phyloP scores from a whole-genome alignment of 2,329 filamentous ascomycete genomes.

The Neonectria neomacrospora region DNA sequence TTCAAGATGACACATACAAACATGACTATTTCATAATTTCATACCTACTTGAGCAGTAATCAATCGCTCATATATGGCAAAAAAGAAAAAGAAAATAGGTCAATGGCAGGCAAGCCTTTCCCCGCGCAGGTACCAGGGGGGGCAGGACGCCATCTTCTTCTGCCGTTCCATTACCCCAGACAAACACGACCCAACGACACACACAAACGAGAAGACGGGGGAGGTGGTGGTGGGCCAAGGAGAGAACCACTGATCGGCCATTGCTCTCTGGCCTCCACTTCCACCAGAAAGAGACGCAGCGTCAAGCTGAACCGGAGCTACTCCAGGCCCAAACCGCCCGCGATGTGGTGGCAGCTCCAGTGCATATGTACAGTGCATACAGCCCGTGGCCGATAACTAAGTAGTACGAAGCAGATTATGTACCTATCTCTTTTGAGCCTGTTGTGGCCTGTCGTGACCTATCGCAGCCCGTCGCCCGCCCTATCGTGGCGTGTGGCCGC shows the following conservation, averaged over 20 bases:
- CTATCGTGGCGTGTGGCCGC: too few relatives aligned
- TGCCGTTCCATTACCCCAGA: slow-evolving; percentile 26
- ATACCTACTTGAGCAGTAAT: too few relatives aligned
- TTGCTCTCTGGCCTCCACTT: slow-evolving; percentile 10
- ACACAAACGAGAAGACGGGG: slow-evolving; percentile 8
- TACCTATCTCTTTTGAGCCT: background rate
- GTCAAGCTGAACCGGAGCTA: background rate
- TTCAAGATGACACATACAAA: background rate
- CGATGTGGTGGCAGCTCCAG: background rate
- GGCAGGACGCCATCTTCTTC: slow-evolving; percentile 18
- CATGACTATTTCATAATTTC: too few relatives aligned
- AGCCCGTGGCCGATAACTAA: background rate
- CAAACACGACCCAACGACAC: slow-evolving; percentile 17
- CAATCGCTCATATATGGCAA: too few relatives aligned
- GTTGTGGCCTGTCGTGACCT: slow-evolving; percentile 7
- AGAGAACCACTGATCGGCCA: background rate
- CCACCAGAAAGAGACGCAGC: slow-evolving; percentile 1
- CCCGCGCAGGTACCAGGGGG: slow-evolving; percentile 23
- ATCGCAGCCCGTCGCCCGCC: background rate
- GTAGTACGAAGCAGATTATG: too few relatives aligned
- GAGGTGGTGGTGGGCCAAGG: background rate
- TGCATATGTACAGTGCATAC: background rate
- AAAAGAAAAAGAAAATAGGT: background rate
- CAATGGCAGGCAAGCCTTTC: slow-evolving; percentile 6
- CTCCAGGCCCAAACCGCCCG: background rate